These are phyloP conservation scores for Toxicodendron radicans DNA, from an alignment of 345 rosid genomes.

Conservation along the genomic window DNA sequence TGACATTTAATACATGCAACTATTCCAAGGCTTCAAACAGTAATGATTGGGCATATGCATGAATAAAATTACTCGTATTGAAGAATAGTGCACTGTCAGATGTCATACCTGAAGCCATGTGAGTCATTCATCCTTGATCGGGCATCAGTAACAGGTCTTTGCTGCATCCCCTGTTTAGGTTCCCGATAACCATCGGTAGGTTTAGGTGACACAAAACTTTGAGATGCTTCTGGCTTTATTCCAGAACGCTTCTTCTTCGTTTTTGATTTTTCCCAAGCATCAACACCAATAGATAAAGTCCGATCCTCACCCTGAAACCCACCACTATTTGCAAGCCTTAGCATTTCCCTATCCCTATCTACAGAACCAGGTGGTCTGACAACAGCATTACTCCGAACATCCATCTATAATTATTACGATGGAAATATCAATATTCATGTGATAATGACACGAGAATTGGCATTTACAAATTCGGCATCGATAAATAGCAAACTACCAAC, in stretches of 20 bases:
- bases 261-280: slow-evolving; percentile 93
- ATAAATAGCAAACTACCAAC: neutral
- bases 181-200: slow-evolving; percentile 68
- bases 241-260: slow-evolving; percentile 91
- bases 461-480: slow-evolving; percentile 7
- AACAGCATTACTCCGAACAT: slow-evolving; percentile 61
- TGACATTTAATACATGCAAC: neutral
- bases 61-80: neutral
- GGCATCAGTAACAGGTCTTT: slow-evolving; percentile 52
- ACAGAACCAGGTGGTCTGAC: slow-evolving; percentile 62
- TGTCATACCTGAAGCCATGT: slow-evolving; percentile 69
- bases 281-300: slow-evolving; percentile 62
- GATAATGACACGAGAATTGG: slow-evolving; percentile 18
- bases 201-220: slow-evolving; percentile 54
- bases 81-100: slow-evolving; percentile 3
- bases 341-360: slow-evolving; percentile 77
- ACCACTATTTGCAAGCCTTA: slow-evolving; percentile 56
- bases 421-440: slow-evolving; percentile 22
- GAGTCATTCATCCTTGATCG: slow-evolving; percentile 71
- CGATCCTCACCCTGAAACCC: slow-evolving; percentile 71
- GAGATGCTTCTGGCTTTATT: slow-evolving; percentile 66
- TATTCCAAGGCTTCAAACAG: slow-evolving; percentile 17
- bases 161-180: slow-evolving; percentile 68
- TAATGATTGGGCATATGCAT: slow-evolving; percentile 5
- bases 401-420: slow-evolving; percentile 50